Evolutionary conservation across 1,284 basidiomycete genomes (phyloP), one percentile per base, ranked within the genome.

Genomic region (Rhodotorula sp.): DNA sequence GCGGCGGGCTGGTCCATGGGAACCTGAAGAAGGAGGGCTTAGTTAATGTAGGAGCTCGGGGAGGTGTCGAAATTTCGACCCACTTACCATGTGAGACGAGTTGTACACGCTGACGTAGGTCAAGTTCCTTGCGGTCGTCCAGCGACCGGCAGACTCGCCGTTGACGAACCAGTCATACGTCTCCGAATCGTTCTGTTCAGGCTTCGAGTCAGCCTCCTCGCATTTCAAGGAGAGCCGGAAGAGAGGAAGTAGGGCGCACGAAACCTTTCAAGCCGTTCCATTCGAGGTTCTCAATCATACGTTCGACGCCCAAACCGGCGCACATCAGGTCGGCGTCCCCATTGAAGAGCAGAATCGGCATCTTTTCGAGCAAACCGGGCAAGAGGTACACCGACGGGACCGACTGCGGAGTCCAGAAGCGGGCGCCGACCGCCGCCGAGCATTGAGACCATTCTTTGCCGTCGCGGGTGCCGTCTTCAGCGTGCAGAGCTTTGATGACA

Each of bases 281-380:
- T 8, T 84, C 84, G 83, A 99, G 84, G 26, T 85, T 83, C 71
- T 90, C 87, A 46, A 97, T 91, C 84, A 91, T 87, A 67, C 85
- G 85, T 82, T 97, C 92, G 62, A 94, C 85, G 5, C 95, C 95
- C 64, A 95, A 84, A 77, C 95, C 89, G 80, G 98, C 97, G 83
- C 94, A 99, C 70, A 76, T 76, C 7, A 71, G 48, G 59, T 76
- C 75, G n/a, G 46, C n/a, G 22, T 74, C 75, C 29, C 75, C 75
- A 22, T 62, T 57, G 48, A 65, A 76, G 20, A 76, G 62, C 17
- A 76, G 45, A 42, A 76, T 66, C 55, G 88, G 74, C 44, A 98
- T 88, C 62, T 86, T 87, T 70, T 88, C 85, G 48, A 98, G 83
- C 6, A 99, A 83, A 4, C 83, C 83, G 0, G 95, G 95, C 0